phyloP scores from a whole-genome alignment of 1,139 yeast species.

The Protomyces lactucae-debilis region DNA sequence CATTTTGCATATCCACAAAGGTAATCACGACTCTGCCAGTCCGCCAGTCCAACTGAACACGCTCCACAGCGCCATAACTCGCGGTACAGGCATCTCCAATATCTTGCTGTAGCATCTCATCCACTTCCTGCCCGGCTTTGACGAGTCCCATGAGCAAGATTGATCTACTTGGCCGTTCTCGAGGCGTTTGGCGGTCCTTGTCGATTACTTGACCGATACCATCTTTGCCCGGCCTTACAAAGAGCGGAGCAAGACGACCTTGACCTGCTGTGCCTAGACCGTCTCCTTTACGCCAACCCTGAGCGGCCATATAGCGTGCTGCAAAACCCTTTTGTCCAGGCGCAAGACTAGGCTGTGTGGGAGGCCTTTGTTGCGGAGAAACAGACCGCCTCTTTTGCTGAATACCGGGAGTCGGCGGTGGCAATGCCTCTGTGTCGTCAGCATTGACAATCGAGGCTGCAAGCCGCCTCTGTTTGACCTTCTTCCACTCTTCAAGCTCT shows the following conservation, averaged over 20 bases:
- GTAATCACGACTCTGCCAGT: conserved; percentile 2
- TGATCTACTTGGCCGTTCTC: not conserved
- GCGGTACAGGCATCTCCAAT: conserved; percentile 14
- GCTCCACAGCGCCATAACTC: conserved; percentile 16
- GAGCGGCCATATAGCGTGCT: conserved; percentile 22
- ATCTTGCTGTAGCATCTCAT: conserved; percentile 19
- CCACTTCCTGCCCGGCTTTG: not conserved
- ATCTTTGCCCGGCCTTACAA: conserved; percentile 19
- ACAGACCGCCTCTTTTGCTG: not conserved
- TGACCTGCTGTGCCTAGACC: conserved; percentile 12
- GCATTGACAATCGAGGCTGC: not conserved
- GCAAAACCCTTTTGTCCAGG: conserved; percentile 23
- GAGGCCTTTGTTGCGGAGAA: not conserved
- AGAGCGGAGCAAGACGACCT: conserved; percentile 22
- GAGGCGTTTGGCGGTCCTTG: not conserved
- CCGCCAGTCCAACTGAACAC: conserved; percentile 5
- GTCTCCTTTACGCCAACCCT: conserved; percentile 20
- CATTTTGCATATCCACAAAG: not conserved
- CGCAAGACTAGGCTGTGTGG: not conserved
- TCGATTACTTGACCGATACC: conserved; percentile 16
- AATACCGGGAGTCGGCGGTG: not conserved
- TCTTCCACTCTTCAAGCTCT: conserved; percentile 6
- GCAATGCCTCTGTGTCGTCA: not conserved
- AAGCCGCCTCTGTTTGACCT: not conserved
- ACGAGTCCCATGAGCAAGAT: conserved; percentile 6